These are phyloP conservation scores for Claviceps sorghi DNA, from an alignment of 2,329 filamentous ascomycete species.

Conservation along the genomic window DNA sequence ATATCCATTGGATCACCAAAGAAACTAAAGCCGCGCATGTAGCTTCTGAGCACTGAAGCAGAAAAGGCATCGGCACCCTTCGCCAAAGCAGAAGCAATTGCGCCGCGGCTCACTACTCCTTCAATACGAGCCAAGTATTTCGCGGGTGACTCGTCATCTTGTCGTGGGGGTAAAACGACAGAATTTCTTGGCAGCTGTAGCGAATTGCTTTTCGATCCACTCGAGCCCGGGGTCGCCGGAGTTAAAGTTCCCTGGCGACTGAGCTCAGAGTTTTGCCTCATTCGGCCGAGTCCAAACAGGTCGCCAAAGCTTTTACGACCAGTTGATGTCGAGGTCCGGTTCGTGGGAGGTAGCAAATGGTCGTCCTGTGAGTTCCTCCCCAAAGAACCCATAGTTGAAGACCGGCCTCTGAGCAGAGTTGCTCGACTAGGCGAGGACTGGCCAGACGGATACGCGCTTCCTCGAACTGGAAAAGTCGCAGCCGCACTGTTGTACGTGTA, in stretches of 20 bases:
- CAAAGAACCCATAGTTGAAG: conserved; percentile 79
- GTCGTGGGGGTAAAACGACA: conserved; percentile 57
- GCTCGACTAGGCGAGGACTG: conserved; percentile 55
- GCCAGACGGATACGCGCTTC: conserved; percentile 30
- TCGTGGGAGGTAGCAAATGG: conserved; percentile 48
- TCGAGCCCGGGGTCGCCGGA: conserved; percentile 54
- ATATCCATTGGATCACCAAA: conserved; percentile 97
- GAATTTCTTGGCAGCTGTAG: conserved; percentile 62
- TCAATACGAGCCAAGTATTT: conserved; percentile 79
- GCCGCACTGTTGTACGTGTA: conserved; percentile 25
- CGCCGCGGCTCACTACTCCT: conserved; percentile 61
- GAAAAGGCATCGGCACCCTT: conserved; percentile 79
- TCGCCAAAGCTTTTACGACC: conserved; percentile 89
- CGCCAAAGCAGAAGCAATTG: conserved; percentile 72
- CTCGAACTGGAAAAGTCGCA: conserved; percentile 30
- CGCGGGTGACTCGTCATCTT: conserved; percentile 78
- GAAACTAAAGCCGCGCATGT: conserved; percentile 89
- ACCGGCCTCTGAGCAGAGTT: conserved; percentile 55
- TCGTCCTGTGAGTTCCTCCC: conserved; percentile 59
- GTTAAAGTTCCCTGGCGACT: conserved; percentile 54
- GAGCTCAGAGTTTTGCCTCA: conserved; percentile 70
- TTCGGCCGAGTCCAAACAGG: conserved; percentile 60
- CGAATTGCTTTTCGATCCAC: conserved; percentile 67
- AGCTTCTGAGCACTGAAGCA: conserved; percentile 72
- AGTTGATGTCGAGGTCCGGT: conserved; percentile 75